phyloP scores from a whole-genome alignment of 768 basidiomycete species.

The Tulasnella sp. region DNA sequence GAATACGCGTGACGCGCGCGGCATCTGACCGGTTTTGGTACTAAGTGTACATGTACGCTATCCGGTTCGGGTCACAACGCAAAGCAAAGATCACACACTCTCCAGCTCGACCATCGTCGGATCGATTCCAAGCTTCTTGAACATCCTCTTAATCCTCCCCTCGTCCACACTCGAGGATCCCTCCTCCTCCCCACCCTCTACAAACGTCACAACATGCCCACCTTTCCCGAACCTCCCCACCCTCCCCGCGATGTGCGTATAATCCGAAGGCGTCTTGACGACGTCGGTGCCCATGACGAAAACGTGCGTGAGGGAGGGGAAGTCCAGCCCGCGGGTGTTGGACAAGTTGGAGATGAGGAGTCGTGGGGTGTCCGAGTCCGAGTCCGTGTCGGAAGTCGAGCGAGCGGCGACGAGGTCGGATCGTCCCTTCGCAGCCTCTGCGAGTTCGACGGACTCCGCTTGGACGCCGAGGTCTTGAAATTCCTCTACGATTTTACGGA shows the following conservation, averaged over 20 bases:
- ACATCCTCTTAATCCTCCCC: neutral
- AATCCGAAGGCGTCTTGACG: neutral
- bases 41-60: too few species aligned
- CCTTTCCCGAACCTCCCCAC: slow-evolving; percentile 6
- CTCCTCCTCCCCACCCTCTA: neutral
- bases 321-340: slow-evolving; percentile 5
- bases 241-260: slow-evolving; percentile 6
- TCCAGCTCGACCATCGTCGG: neutral
- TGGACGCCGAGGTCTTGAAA: slow-evolving; percentile 1
- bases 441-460: neutral
- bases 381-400: neutral
- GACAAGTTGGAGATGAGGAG: slow-evolving; percentile 9
- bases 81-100: neutral
- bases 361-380: neutral
- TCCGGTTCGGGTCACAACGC: too few species aligned
- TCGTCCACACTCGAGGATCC: neutral
- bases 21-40: neutral
- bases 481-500: neutral
- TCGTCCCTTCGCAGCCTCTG: neutral
- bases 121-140: neutral
- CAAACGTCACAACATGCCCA: slow-evolving; percentile 7
- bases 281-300: neutral
- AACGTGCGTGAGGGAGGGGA: slow-evolving; percentile 4
- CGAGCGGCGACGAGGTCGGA: neutral
- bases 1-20: neutral